These are phyloP conservation scores for Dipteronia dyeriana DNA, from an alignment of 345 rosid genomes.

Conservation along the genomic window DNA sequence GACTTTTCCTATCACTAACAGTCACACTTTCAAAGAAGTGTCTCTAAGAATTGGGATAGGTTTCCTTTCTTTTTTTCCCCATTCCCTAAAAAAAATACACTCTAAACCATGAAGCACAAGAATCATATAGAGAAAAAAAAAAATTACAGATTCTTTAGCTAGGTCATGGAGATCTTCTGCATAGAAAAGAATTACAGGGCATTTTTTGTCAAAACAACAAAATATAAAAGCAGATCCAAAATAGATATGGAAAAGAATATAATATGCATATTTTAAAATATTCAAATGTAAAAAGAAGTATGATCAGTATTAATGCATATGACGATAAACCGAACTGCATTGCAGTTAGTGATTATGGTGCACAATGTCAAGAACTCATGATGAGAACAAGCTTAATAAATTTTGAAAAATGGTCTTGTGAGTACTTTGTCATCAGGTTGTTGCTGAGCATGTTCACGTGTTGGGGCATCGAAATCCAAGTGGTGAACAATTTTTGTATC, in stretches of 20 bases:
- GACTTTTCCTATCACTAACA: neutral
- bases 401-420: constrained; percentile 3
- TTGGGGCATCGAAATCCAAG: constrained; percentile 99
- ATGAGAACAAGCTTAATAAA: neutral
- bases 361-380: neutral
- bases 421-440: constrained; percentile 84
- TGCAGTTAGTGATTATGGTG: neutral
- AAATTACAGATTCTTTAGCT: neutral
- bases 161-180: neutral
- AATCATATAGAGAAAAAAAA: too few species aligned
- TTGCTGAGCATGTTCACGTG: constrained; percentile 84
- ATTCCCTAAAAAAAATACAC: neutral
- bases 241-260: neutral
- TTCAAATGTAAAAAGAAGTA: neutral
- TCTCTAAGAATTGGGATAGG: neutral
- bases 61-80: neutral
- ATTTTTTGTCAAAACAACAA: neutral
- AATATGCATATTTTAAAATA: neutral
- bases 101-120: neutral
- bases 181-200: neutral
- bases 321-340: neutral
- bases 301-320: neutral
- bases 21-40: neutral
- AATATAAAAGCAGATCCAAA: neutral
- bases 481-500: constrained; percentile 66